phyloP scores from a whole-genome alignment of 768 basidiomycete genomes.

The Sarcodon aspratus region DNA sequence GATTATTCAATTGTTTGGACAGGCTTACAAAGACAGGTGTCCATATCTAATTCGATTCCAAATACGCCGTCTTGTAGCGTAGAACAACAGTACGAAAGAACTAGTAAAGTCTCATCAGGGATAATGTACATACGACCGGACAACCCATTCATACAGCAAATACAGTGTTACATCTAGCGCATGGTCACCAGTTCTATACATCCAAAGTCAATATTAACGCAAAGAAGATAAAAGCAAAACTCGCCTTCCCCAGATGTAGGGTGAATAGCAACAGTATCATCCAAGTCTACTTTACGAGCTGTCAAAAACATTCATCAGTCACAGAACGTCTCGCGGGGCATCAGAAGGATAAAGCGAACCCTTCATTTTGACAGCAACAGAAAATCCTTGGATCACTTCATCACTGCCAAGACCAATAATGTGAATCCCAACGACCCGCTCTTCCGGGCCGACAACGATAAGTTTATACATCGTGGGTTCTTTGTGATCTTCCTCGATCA shows the following conservation, averaged over 20 bases:
- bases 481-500: constrained; percentile 84
- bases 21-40: too few species aligned
- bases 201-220: constrained; percentile 8
- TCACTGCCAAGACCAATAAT: constrained; percentile 88
- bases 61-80: too few species aligned
- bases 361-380: constrained; percentile 94
- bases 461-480: constrained; percentile 94
- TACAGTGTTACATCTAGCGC: constrained; percentile 17
- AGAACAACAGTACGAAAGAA: too few species aligned
- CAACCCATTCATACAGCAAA: constrained; percentile 3
- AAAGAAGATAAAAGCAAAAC: constrained; percentile 11
- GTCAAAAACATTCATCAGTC: neutral
- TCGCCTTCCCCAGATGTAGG: constrained; percentile 77
- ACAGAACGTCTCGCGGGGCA: neutral
- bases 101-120: too few species aligned
- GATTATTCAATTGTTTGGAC: too few species aligned
- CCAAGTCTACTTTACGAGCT: constrained; percentile 74
- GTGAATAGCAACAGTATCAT: constrained; percentile 87
- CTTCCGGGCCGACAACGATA: constrained; percentile 75
- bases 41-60: too few species aligned
- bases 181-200: constrained; percentile 45
- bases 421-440: constrained; percentile 94
- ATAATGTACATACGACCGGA: neutral
- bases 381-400: constrained; percentile 93
- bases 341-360: constrained; percentile 8